These are phyloP conservation scores for Clarireedia paspali DNA, from an alignment of 2,329 filamentous ascomycete genomes.

Conservation along the genomic window DNA sequence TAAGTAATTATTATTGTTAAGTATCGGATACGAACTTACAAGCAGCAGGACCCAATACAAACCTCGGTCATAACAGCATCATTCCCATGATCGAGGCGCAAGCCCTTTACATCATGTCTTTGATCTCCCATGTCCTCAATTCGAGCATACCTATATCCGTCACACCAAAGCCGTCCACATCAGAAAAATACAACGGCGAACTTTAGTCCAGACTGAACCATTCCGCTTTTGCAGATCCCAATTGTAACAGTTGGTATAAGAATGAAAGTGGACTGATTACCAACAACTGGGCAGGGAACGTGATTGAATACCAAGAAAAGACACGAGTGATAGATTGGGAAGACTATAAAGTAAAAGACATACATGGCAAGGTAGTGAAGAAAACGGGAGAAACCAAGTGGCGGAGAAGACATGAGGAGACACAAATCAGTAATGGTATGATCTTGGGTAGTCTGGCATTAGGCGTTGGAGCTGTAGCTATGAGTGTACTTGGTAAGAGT, in stretches of 20 bases:
- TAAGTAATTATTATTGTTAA: too few species aligned
- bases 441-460: background rate
- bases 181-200: conserved; percentile 25
- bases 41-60: conserved; percentile 19
- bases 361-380: too few species aligned
- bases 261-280: conserved; percentile 20
- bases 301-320: conserved; percentile 46
- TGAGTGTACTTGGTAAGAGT: too few species aligned
- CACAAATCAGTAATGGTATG: conserved; percentile 21
- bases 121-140: conserved; percentile 34
- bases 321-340: conserved; percentile 36
- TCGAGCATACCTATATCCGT: conserved; percentile 36
- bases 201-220: conserved; percentile 15
- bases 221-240: conserved; percentile 21
- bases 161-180: conserved; percentile 33
- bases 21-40: too few species aligned
- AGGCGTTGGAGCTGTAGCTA: too few species aligned
- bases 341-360: conserved; percentile 33
- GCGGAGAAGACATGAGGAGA: conserved; percentile 32
- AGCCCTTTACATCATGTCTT: conserved; percentile 18
- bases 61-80: conserved; percentile 23
- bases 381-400: conserved; percentile 18
- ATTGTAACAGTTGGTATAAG: conserved; percentile 24
- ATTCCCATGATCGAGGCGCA: conserved; percentile 27
- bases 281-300: conserved; percentile 34